A percentile compares a stretch with the other conserved stretches of the same genome.
Evolutionary conservation across 805 yeast genomes (phyloP).

Genomic region (Metschnikowia corniflorae): DNA sequence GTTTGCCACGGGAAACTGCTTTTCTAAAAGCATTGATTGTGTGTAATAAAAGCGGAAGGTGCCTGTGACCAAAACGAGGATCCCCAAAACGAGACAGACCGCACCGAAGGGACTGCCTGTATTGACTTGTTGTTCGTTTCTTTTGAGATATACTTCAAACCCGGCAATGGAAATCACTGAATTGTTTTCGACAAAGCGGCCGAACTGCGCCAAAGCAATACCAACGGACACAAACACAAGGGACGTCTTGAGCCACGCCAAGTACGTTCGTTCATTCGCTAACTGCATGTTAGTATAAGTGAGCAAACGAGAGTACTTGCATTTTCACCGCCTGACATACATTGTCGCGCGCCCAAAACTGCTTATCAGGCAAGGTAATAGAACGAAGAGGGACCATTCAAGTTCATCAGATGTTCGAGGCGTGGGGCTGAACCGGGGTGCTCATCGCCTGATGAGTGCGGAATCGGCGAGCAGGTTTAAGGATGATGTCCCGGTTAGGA

Average conservation of each 20-base stretch:
- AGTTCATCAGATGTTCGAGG: too few relatives aligned
- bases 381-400: slow-evolving; percentile 11
- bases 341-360: slow-evolving; percentile 13
- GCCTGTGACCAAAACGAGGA: slow-evolving; percentile 10
- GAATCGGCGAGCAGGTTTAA: too few relatives aligned
- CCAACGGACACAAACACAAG: slow-evolving; percentile 16
- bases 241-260: slow-evolving; percentile 20
- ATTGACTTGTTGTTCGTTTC: not conserved
- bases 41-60: slow-evolving; percentile 11
- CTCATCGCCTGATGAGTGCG: too few relatives aligned
- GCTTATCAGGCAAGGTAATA: slow-evolving; percentile 6
- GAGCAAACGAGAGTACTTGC: not conserved
- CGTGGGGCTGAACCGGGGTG: too few relatives aligned
- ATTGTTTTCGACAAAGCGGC: slow-evolving; percentile 8
- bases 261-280: slow-evolving; percentile 20
- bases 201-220: slow-evolving; percentile 14
- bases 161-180: slow-evolving; percentile 4
- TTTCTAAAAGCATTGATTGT: slow-evolving; percentile 8
- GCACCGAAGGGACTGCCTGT: slow-evolving; percentile 11
- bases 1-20: slow-evolving; percentile 12
- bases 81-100: slow-evolving; percentile 11
- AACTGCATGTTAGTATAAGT: slow-evolving; percentile 12
- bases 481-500: too few relatives aligned
- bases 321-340: slow-evolving; percentile 6
- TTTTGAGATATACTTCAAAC: slow-evolving; percentile 1